Evolutionary conservation across 768 basidiomycete species (phyloP), one percentile per base, ranked within the genome.

Genomic region (Coprinopsis marcescibilis): DNA sequence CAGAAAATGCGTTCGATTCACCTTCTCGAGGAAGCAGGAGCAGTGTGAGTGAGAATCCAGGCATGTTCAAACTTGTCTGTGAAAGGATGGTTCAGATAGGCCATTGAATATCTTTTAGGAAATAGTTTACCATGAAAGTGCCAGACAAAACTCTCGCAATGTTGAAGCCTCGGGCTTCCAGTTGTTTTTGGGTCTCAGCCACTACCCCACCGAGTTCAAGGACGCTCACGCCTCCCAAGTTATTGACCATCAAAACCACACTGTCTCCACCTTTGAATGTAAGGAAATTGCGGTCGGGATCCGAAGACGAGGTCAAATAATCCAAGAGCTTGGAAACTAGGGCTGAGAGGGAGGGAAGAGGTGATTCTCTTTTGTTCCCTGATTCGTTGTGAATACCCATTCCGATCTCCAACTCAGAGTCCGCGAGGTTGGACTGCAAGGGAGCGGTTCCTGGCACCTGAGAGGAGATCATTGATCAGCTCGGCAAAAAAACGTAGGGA

Each of bases 361-460:
- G 87, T 0, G 82, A 81, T 27, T 85, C 54, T 23, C 81, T 81
- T 33, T 70, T 67, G 52, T 81, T 74, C 6, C 87, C 92, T 38
- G 81, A 78, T 65, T 95, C 92, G 57, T 95, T 95, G 67, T 95
- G 92, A 47, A 95, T 87, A 11, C 92, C 88, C 71, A 89, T 80
- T 14, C 92, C 92, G 49, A 95, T 84, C 65, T 95, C 92, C 44
- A 92, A 78, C 61, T 91, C 87, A 17, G 75, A 66, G 11, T 64
- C 57, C 3, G 69, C 70, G 19, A 92, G 70, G 58, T 79, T 73
- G 11, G 77, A 74, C 27, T 77, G 63, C 2, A 71, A 59, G 1
- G 75, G 59, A 0, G 80, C 80, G 4, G 89, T 91, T 25, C 91
- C 85, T 7, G 89, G 89, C 33, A 91, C 83, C 85, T 89, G 26